Evolutionary conservation across 331 rosid genomes (phyloP).

Genomic region (Malus hybrid): DNA sequence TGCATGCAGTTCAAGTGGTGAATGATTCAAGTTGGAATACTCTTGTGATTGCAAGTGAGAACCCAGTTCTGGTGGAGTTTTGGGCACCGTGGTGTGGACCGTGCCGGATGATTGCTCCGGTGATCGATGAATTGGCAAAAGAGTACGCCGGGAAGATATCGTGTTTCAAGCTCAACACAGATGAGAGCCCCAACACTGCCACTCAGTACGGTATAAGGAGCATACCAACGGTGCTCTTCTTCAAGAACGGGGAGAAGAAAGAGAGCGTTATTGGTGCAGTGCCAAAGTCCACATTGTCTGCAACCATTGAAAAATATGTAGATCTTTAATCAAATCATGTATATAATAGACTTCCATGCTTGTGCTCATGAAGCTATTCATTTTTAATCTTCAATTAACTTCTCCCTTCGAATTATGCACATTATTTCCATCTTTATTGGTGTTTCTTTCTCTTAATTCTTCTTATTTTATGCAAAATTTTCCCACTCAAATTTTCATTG

Average conservation of each 20-base stretch:
- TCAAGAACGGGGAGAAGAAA: slow-evolving; percentile 73
- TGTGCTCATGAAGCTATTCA: slow-evolving; percentile 8
- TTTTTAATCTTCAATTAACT: not conserved
- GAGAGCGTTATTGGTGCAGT: slow-evolving; percentile 89
- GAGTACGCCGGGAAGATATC: slow-evolving; percentile 69
- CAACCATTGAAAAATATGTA: slow-evolving; percentile 60
- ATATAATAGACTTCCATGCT: not conserved
- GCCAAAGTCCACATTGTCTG: slow-evolving; percentile 71
- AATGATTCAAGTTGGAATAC: slow-evolving; percentile 68
- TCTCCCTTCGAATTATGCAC: not conserved
- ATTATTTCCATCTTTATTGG: not conserved
- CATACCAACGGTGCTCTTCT: slow-evolving; percentile 84
- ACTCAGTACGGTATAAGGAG: slow-evolving; percentile 76
- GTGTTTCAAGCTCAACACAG: slow-evolving; percentile 76
- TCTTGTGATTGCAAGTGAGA: slow-evolving; percentile 59
- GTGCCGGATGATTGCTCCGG: slow-evolving; percentile 81
- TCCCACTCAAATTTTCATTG: not conserved
- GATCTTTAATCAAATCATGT: slow-evolving; percentile 20
- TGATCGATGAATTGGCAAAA: slow-evolving; percentile 65
- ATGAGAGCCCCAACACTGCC: slow-evolving; percentile 60
- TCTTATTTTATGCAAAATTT: not conserved
- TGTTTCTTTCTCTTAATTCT: too few species aligned
- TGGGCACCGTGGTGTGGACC: slow-evolving; percentile 99
- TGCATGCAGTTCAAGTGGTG: slow-evolving; percentile 59
- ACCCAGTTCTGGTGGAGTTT: slow-evolving; percentile 81